Base-by-base conservation (phyloP, 1,284 basidiomycete genomes). In the Melanopsichium pennsylvanicum region DNA sequence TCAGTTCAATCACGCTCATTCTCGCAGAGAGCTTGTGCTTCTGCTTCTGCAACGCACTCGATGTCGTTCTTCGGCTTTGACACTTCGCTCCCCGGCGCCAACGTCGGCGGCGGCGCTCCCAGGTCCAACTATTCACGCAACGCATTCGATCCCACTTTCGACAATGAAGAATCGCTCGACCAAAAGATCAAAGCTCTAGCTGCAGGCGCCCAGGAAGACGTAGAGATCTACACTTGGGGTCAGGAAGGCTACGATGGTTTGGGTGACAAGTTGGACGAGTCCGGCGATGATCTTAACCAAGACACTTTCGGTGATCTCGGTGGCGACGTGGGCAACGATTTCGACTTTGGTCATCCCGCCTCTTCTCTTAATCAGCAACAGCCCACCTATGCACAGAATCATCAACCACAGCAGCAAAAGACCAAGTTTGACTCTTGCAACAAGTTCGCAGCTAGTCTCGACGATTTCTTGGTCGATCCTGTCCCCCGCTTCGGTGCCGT, bases 161-260 rank as follows among this genome's bases (percentile, higher is more conserved):
- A 75, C 62, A 71, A 72, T 33, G 76, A 79, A 18, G 66, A 66
- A 12, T 64, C 72, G 12, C 64, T 79, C 40, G 75, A 79, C 42
- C 72, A 66, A 19, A 79, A 79, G 56, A 72, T 79, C 83, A 52
- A 84, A 82, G 84, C 85, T 44, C 83, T 86, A 37, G 83, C 82
- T 18, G 82, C 83, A 41, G 85, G 85, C 25, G 86, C 82, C 8
- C 82, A 87, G 70, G 86, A 87, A 64, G 92, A 90, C 74, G 88
- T 93, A 83, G 85, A 96, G 41, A 84, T 90, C 44, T 92, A 90
- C 83, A 91, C 89, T 37, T 93, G 91, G 90, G 91, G 90, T 18
- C 89, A 90, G 73, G 91, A 92, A 41, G 88, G 88, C 71, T 92
- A 92, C 79, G 91, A 93, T 82, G 90, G 90, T n/a, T 87, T 94